Conservation (phyloP, 345 rosid species). For the Salix dunnii region DNA sequence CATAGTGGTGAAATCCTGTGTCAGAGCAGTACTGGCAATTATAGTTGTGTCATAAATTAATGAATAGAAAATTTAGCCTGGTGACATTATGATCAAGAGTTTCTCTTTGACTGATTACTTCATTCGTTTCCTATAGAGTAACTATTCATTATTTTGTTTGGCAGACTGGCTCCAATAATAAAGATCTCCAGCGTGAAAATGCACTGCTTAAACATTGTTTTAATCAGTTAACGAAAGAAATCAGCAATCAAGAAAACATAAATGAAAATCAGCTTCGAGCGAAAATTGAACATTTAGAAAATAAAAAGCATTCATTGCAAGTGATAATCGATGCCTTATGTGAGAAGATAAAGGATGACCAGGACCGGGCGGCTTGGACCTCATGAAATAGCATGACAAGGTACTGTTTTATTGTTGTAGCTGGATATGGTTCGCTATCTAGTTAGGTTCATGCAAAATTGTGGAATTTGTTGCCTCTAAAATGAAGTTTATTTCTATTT, state of each 20-base stretch:
- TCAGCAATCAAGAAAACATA: not conserved
- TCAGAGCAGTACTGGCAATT: too few species aligned
- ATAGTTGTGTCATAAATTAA: too few species aligned
- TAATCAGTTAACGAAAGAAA: not conserved
- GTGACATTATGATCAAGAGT: not conserved
- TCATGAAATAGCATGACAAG: not conserved
- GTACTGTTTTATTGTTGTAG: not conserved
- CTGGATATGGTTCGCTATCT: too few species aligned
- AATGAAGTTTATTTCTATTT: not conserved
- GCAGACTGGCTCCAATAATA: not conserved
- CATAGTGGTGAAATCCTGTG: too few species aligned
- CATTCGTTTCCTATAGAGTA: not conserved
- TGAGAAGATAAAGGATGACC: not conserved
- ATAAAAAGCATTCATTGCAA: not conserved
- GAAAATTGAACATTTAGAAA: not conserved
- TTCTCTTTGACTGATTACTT: too few species aligned
- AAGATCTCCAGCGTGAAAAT: not conserved
- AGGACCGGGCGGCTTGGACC: not conserved
- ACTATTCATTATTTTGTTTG: not conserved
- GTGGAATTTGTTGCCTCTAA: not conserved
- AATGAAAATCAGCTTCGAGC: not conserved
- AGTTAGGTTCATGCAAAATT: not conserved
- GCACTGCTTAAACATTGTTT: not conserved
- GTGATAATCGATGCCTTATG: not conserved
- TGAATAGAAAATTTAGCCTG: not conserved